A percentile compares a stretch with the other conserved stretches of the same genome.
Conservation (phyloP, 2,329 filamentous ascomycete species). For the Aspergillus sp. region DNA sequence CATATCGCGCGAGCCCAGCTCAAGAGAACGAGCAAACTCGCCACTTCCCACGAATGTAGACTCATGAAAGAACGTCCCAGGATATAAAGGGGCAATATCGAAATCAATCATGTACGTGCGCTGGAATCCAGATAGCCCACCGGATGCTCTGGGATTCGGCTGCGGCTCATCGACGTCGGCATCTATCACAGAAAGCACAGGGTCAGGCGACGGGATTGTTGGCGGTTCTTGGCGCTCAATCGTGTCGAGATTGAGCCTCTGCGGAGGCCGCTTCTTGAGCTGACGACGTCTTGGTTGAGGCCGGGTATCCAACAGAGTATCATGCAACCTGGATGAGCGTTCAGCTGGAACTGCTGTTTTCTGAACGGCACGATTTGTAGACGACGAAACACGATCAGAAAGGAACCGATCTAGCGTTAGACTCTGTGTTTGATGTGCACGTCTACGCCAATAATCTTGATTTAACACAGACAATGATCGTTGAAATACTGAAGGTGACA, state of each 20-base stretch:
- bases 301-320: constrained; percentile 6
- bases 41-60: constrained; percentile 54
- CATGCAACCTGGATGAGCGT: constrained; percentile 1
- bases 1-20: constrained; percentile 35
- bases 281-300: constrained; percentile 13
- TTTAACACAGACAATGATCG: constrained; percentile 28
- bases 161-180: constrained; percentile 1
- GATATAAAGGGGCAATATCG: constrained; percentile 43
- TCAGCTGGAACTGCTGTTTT: background rate
- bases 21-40: constrained; percentile 43
- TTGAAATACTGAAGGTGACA: constrained; percentile 20
- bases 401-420: constrained; percentile 34
- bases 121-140: constrained; percentile 45
- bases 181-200: constrained; percentile 3
- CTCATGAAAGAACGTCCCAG: constrained; percentile 50
- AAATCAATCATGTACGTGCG: constrained; percentile 49
- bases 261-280: constrained; percentile 35
- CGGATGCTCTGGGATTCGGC: constrained; percentile 14
- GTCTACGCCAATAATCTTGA: constrained; percentile 19
- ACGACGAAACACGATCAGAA: constrained; percentile 10
- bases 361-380: constrained; percentile 1
- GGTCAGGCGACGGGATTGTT: constrained; percentile 16
- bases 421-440: constrained; percentile 9
- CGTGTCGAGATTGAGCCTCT: constrained; percentile 41
- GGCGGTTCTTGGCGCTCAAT: constrained; percentile 40